Base-by-base conservation (phyloP, 2,329 filamentous ascomycete species). In the Malbranchea cinnamomea region DNA sequence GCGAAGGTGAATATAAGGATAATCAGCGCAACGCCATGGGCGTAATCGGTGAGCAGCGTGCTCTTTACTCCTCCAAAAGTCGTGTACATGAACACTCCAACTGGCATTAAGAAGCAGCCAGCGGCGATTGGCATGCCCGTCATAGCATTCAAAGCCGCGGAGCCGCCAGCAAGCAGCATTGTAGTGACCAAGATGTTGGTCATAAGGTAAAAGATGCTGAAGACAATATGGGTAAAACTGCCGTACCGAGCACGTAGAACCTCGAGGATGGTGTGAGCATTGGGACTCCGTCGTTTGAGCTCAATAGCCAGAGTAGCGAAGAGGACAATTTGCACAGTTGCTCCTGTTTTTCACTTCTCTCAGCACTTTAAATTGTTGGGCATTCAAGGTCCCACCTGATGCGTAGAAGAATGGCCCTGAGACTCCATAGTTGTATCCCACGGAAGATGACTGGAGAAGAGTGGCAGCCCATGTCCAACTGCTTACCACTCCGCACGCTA, bases 381-480 rank as follows among this genome's bases (percentile, higher is more conserved):
- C 10, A 6, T 20, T 13, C 11, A 41, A 37, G 26, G 67, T 66
- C 6, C 60, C 59, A 9, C 71, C 73, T 0, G 68, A 65, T 22
- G 79, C 79, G 47, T 71, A 71, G 60, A 62, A 74, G 50, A 78
- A 77, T 1, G 73, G 71, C 1, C 73, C 74, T 2, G 67, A 72
- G 26, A 77, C 67, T 28, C 73, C 72, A 48, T 87, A 87, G 38
- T 71, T 64, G 53, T 92, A 92, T 37, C 80, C 81, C 11, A 92
- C 78, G n/a, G 74, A 71, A 1, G 79, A 76, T 2, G 72, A 79
- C 47, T 89, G 81, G 2, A 89, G 63, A 2, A 87, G 62, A 0
- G 81, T 89, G 13, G 81, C 83, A 1, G 82, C 83, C 83, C 83
- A 92, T 0, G 84, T 92, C 84, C 85, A 93, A 4, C 78, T 84